Evolutionary conservation across 345 rosid genomes (phyloP), one percentile per base, ranked within the genome.

Genomic region (Populus euphratica): DNA sequence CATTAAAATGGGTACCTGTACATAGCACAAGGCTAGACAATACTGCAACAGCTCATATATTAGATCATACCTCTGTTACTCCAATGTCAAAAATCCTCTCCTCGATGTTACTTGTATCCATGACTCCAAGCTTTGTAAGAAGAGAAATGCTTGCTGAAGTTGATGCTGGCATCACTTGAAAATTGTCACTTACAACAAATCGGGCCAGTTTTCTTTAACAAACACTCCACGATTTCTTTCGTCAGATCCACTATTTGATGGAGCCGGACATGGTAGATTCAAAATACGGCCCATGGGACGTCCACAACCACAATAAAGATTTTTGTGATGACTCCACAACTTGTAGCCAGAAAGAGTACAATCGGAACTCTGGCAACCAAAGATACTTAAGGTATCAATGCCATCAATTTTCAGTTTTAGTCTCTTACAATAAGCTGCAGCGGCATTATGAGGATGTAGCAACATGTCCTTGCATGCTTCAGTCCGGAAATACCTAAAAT

Each of bases 391-490:
- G 16, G 38, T 10, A 20, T 16, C 38, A 3, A 35, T 5, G 23
- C 64, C 36, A 11, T 62, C 73, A 27, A 75, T 39, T 20, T 50
- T 52, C 69, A 84, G 41, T 73, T 79, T 81, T n/a, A 84, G 72
- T 36, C 38, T 39, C 43, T 29, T 21, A 69, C 74, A 76, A 17
- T 54, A 63, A 47, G 39, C 50, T 54, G 18, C 50, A 43, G 83
- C 68, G 10, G n/a, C 68, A 27, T 68, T 81, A 18, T 23, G 73
- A 43, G 81, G 83, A 18, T 17, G 21, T 4, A 73, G 63, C 64
- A 81, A 50, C 85, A 81, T 84, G 25, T 12, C 2, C 72, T 74
- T 76, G 68, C 84, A 81, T 21, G 39, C 44, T 25, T 33, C 20
- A 5, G 50, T 67, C 25, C 73, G 43, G 23, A 76, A 13, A 50